Evolutionary conservation across 345 rosid genomes (phyloP).

Genomic region (Viola odorata): DNA sequence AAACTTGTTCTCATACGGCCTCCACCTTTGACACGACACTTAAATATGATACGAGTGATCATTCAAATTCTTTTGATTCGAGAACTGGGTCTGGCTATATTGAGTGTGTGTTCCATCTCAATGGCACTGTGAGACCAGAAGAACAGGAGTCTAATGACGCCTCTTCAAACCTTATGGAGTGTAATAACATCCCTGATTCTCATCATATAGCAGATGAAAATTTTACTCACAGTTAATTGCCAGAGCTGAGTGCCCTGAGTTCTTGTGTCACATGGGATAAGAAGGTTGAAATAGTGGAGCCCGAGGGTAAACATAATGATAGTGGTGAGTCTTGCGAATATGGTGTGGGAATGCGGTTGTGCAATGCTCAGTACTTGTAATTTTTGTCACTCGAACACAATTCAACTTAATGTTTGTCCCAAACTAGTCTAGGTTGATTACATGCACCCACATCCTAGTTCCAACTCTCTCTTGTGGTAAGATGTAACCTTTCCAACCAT

Average conservation of each 20-base stretch:
- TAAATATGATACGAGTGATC: slow-evolving; percentile 47
- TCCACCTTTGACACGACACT: slow-evolving; percentile 43
- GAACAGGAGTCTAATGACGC: slow-evolving; percentile 39
- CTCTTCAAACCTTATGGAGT: slow-evolving; percentile 37
- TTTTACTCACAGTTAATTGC: slow-evolving; percentile 31
- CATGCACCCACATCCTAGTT: too few species aligned
- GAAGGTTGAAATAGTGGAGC: slow-evolving; percentile 64
- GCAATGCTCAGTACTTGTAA: too few species aligned
- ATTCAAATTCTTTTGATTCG: slow-evolving; percentile 50
- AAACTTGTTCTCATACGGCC: slow-evolving; percentile 34
- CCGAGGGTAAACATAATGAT: slow-evolving; percentile 27
- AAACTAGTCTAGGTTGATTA: too few species aligned
- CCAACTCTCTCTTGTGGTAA: too few species aligned
- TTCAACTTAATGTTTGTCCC: too few species aligned
- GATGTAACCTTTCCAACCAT: too few species aligned
- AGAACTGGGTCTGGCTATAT: slow-evolving; percentile 56
- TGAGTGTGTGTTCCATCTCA: slow-evolving; percentile 42
- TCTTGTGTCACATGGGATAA: slow-evolving; percentile 73
- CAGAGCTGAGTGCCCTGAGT: slow-evolving; percentile 31
- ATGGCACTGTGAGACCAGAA: slow-evolving; percentile 41
- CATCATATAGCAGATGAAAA: slow-evolving; percentile 29
- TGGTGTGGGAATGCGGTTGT: too few species aligned
- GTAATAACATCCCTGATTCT: slow-evolving; percentile 36
- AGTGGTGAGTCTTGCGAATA: too few species aligned
- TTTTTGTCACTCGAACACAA: too few species aligned